These are phyloP conservation scores for Podaxis sp. DNA, from an alignment of 768 basidiomycete genomes.

Conservation along the genomic window DNA sequence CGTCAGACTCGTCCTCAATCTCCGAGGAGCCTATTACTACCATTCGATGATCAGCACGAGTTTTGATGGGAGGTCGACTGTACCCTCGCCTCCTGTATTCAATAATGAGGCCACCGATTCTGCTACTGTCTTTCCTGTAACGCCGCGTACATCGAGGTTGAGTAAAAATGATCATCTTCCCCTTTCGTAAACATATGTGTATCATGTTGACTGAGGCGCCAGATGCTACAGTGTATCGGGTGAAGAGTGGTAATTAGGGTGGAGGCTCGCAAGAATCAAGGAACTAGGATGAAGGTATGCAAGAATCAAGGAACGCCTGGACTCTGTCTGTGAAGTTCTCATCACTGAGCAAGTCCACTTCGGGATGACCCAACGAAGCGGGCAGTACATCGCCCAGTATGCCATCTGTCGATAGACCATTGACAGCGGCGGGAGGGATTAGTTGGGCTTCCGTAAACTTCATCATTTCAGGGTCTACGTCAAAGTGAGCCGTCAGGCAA, in stretches of 20 bases:
- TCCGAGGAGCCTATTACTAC: slow-evolving; percentile 28
- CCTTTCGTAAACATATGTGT: background rate
- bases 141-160: background rate
- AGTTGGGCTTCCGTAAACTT: background rate
- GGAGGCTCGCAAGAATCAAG: background rate
- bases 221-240: background rate
- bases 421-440: background rate
- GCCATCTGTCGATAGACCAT: background rate
- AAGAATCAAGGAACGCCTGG: slow-evolving; percentile 4
- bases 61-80: background rate
- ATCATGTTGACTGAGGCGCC: background rate
- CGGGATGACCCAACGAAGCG: background rate
- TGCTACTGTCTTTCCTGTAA: background rate
- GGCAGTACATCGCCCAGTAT: background rate
- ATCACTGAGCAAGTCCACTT: background rate
- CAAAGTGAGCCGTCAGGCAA: background rate
- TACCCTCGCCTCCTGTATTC: background rate
- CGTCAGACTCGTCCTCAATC: slow-evolving; percentile 26
- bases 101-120: background rate
- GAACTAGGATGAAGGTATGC: background rate
- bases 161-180: background rate
- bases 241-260: too few relatives aligned
- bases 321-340: background rate
- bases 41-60: slow-evolving; percentile 2
- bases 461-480: slow-evolving; percentile 1